Evolutionary conservation across 2,329 filamentous ascomycete genomes (phyloP).

Genomic region (Colletotrichum magnum): DNA sequence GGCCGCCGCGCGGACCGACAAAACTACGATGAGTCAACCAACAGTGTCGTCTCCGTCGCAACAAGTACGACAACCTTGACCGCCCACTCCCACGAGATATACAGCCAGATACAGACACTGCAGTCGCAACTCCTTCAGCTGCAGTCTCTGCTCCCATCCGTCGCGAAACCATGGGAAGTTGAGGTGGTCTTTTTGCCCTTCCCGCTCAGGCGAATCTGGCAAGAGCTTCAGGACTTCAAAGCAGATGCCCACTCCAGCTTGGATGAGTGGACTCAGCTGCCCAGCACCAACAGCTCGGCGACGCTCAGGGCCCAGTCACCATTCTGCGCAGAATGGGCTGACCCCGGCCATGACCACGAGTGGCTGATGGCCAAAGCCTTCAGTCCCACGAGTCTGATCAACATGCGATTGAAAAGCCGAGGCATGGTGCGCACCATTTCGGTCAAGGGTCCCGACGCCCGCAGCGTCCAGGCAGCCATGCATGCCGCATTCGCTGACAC

Average conservation of each 20-base stretch:
- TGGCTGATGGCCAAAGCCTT: constrained; percentile 80
- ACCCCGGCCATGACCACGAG: constrained; percentile 63
- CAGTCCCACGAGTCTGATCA: constrained; percentile 72
- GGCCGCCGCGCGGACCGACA: constrained; percentile 53
- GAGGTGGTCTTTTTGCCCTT: constrained; percentile 85
- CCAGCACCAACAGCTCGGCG: constrained; percentile 61
- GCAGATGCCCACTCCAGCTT: constrained; percentile 49
- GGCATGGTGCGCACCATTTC: constrained; percentile 77
- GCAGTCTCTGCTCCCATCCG: constrained; percentile 74
- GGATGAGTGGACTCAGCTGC: constrained; percentile 71
- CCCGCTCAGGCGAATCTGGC: constrained; percentile 69
- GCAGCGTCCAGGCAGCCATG: constrained; percentile 77
- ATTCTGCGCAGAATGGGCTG: constrained; percentile 62
- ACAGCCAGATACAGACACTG: constrained; percentile 64
- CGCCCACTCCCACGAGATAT: constrained; percentile 61
- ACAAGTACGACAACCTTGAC: constrained; percentile 58
- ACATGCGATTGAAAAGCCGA: constrained; percentile 80
- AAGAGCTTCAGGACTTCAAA: constrained; percentile 64
- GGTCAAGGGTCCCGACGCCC: constrained; percentile 74
- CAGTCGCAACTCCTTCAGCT: constrained; percentile 68
- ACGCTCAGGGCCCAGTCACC: constrained; percentile 64
- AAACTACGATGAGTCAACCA: constrained; percentile 59
- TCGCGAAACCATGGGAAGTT: constrained; percentile 77
- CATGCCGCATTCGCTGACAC: constrained; percentile 72
- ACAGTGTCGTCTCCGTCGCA: constrained; percentile 62